A percentile compares a stretch with the other conserved stretches of the same genome.
Conservation (phyloP, 345 rosid species). For the Triadica sebifera region DNA sequence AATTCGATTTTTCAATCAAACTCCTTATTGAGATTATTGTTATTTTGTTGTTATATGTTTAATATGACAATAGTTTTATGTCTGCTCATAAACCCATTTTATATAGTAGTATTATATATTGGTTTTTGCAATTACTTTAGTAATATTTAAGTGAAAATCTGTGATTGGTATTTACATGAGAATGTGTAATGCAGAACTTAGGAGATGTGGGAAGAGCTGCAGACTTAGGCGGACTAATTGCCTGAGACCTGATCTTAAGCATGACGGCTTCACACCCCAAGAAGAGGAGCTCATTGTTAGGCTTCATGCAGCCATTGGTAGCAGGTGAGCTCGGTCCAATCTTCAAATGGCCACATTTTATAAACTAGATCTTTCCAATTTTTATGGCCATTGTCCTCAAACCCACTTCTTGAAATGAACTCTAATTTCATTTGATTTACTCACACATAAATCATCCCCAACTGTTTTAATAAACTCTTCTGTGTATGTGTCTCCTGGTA, state of each 20-base stretch:
- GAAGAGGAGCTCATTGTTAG: slow-evolving; percentile 83
- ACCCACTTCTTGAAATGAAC: no score
- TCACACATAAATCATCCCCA: no score
- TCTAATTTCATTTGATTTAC: no score
- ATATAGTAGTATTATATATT: no score
- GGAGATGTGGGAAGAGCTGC: slow-evolving; percentile 81
- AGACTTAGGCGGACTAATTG: slow-evolving; percentile 73
- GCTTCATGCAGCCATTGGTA: slow-evolving; percentile 90
- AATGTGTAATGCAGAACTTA: slow-evolving; percentile 41
- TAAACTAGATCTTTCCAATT: no score
- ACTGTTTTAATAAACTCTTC: background rate
- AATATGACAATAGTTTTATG: no score
- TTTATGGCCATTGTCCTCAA: no score
- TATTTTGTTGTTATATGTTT: no score
- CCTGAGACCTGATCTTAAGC: slow-evolving; percentile 57
- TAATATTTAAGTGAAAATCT: background rate
- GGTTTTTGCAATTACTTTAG: background rate
- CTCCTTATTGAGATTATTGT: no score
- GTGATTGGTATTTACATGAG: background rate
- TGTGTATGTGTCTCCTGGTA: background rate
- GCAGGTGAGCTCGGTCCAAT: slow-evolving; percentile 47
- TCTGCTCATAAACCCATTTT: no score
- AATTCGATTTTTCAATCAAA: no score
- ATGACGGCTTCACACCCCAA: slow-evolving; percentile 65
- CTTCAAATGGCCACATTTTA: no score